Evolutionary conservation across 345 rosid species (phyloP).

Genomic region (Arabis alpina): DNA sequence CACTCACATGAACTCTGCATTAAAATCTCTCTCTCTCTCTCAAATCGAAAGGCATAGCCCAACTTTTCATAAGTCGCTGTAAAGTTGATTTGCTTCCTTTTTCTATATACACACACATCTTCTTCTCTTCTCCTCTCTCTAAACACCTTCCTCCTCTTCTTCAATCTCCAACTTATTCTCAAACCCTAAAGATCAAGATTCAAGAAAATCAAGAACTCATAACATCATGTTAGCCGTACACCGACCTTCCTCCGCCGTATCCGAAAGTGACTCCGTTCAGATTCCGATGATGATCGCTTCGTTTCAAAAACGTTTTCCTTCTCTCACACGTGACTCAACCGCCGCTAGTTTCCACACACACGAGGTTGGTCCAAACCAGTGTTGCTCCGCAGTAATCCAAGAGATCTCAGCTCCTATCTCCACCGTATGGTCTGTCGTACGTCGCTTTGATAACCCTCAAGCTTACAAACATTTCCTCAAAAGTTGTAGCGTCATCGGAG

Average conservation of each 20-base stretch:
- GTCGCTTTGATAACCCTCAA: conserved; percentile 76
- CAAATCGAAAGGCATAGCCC: conserved; percentile 36
- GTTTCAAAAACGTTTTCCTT: conserved; percentile 49
- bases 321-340: conserved; percentile 41
- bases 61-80: conserved; percentile 42
- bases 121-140: neutral
- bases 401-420: conserved; percentile 62
- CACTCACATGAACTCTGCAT: conserved; percentile 49
- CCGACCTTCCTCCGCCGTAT: conserved; percentile 42
- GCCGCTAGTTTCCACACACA: conserved; percentile 55
- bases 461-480: conserved; percentile 74
- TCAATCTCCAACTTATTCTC: neutral
- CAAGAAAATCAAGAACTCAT: neutral
- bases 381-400: conserved; percentile 66
- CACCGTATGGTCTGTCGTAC: conserved; percentile 76
- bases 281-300: conserved; percentile 37
- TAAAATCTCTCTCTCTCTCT: conserved; percentile 35
- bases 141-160: conserved; percentile 17
- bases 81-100: conserved; percentile 36
- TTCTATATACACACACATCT: conserved; percentile 29
- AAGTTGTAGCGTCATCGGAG: conserved; percentile 68
- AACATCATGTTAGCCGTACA: conserved; percentile 39
- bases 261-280: conserved; percentile 32
- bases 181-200: conserved; percentile 34
- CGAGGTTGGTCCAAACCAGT: conserved; percentile 57